These are phyloP conservation scores for Lentinula aciculospora DNA, from an alignment of 768 basidiomycete species.

Conservation along the genomic window DNA sequence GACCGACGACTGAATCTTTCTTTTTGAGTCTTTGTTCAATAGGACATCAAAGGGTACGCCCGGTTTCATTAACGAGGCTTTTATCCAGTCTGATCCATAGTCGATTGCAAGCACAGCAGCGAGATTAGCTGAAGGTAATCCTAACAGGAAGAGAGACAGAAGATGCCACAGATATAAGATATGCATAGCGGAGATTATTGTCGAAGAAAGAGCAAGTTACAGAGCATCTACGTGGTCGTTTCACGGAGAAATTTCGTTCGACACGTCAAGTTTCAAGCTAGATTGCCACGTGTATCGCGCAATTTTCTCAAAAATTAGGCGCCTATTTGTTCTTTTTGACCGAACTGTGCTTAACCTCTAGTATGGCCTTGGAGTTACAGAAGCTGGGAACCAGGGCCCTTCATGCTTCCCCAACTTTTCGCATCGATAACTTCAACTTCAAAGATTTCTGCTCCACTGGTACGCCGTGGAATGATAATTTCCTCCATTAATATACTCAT, in stretches of 20 bases:
- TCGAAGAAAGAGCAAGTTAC: neutral
- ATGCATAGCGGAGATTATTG: constrained; percentile 28
- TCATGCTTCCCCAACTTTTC: neutral
- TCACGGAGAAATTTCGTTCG: neutral
- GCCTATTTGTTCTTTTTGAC: neutral
- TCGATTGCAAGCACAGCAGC: constrained; percentile 92
- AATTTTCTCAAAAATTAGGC: neutral
- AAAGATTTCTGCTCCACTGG: neutral
- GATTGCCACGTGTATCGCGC: neutral
- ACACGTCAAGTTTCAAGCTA: neutral
- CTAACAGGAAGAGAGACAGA: constrained; percentile 30
- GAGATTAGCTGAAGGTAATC: constrained; percentile 36
- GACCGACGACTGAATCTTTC: constrained; percentile 88
- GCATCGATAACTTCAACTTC: neutral
- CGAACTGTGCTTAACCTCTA: neutral
- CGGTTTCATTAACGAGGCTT: constrained; percentile 92
- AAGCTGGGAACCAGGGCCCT: neutral
- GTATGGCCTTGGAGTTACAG: neutral
- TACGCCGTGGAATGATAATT: neutral
- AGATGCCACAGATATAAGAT: constrained; percentile 30
- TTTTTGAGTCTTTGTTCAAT: constrained; percentile 93
- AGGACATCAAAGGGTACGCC: constrained; percentile 94
- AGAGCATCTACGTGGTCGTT: constrained; percentile 6
- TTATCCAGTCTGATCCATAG: constrained; percentile 98
- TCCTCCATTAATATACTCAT: neutral